phyloP scores from a whole-genome alignment of 331 rosid species.

The Quercus phellos region DNA sequence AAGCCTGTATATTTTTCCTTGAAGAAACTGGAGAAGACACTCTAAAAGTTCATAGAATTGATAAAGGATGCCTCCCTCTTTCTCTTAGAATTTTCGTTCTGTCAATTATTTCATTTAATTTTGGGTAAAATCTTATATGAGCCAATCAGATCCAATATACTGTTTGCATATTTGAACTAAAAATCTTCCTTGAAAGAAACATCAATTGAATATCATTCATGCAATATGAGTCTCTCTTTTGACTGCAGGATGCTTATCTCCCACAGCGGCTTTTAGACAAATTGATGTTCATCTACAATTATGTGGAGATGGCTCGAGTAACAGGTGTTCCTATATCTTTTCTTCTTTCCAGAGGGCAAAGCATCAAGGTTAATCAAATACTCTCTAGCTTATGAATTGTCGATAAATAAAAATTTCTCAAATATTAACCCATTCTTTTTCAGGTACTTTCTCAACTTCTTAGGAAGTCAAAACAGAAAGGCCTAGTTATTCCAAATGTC shows the following conservation, averaged over 20 bases:
- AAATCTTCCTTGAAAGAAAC: neutral
- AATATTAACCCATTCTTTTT: slow-evolving; percentile 10
- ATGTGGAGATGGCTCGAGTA: slow-evolving; percentile 99
- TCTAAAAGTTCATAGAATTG: neutral
- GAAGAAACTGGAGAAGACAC: neutral
- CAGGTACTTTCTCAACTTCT: slow-evolving; percentile 99
- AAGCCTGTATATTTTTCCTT: neutral
- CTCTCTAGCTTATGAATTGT: neutral
- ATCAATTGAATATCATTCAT: neutral
- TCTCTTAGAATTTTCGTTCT: neutral
- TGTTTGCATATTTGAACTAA: neutral
- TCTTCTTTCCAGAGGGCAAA: slow-evolving; percentile 94
- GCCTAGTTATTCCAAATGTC: slow-evolving; percentile 74
- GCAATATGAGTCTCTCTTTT: slow-evolving; percentile 9
- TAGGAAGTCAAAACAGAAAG: slow-evolving; percentile 92
- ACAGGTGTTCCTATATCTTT: slow-evolving; percentile 98
- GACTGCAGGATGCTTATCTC: slow-evolving; percentile 88
- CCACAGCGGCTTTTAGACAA: slow-evolving; percentile 96
- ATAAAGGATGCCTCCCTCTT: neutral
- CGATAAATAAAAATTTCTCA: neutral
- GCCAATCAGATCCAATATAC: neutral
- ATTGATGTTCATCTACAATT: slow-evolving; percentile 89
- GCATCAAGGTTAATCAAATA: slow-evolving; percentile 60
- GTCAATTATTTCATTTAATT: neutral
- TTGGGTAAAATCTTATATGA: neutral